Conservation (phyloP, 495 filamentous ascomycete genomes). For the Trichoderma orchidacearum region DNA sequence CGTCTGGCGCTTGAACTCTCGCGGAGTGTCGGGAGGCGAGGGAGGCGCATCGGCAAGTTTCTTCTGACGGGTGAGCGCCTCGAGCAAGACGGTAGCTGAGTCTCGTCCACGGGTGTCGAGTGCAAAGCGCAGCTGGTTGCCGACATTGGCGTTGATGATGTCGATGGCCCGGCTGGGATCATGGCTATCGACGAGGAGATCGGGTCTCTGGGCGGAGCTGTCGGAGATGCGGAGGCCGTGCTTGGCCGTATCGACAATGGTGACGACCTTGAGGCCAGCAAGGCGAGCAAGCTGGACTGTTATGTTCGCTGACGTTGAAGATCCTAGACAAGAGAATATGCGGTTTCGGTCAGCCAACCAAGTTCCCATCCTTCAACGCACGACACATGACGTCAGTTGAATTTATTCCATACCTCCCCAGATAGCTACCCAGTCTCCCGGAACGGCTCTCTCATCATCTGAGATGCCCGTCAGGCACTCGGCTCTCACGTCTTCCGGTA, state of each 20-base stretch:
- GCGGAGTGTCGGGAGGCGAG: constrained; percentile 6
- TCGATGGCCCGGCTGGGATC: constrained; percentile 43
- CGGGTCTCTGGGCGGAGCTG: constrained; percentile 27
- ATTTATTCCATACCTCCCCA: constrained; percentile 58
- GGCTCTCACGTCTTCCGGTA: constrained; percentile 37
- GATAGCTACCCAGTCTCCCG: constrained; percentile 52
- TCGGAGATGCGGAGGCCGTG: constrained; percentile 41
- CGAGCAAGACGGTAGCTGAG: constrained; percentile 35
- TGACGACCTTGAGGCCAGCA: constrained; percentile 23
- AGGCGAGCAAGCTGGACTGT: constrained; percentile 24
- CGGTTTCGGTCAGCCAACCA: neutral
- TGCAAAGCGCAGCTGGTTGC: constrained; percentile 42
- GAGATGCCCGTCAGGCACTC: constrained; percentile 37
- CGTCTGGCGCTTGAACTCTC: constrained; percentile 9
- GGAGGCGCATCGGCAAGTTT: neutral
- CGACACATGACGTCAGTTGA: too few species aligned
- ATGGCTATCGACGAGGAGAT: constrained; percentile 49
- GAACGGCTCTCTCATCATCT: constrained; percentile 26
- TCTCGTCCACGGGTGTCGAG: constrained; percentile 50
- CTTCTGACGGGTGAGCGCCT: constrained; percentile 25
- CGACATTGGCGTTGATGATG: constrained; percentile 42
- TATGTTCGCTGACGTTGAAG: constrained; percentile 43
- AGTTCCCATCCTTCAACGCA: too few species aligned
- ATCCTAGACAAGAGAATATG: constrained; percentile 29
- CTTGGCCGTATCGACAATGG: constrained; percentile 26